Conservation (phyloP, 257 asterid species). For the Nicotiana obtusifolia region DNA sequence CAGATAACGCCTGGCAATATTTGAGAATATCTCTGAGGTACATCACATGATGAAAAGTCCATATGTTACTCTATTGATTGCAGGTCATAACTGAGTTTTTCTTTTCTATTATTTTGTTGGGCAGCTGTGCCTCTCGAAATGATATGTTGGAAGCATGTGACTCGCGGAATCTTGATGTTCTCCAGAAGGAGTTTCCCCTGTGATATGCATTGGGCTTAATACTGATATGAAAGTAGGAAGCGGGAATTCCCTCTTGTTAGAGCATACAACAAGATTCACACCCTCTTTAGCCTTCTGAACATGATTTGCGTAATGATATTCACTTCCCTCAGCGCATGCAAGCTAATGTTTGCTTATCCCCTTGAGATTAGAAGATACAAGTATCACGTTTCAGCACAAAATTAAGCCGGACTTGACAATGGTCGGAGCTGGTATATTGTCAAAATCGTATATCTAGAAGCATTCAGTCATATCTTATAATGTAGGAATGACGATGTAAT, state of each 20-base stretch:
- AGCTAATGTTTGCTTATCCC: neutral
- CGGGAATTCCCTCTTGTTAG: neutral
- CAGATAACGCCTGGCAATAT: slow-evolving; percentile 98
- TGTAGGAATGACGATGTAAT: neutral
- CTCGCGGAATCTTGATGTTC: slow-evolving; percentile 79
- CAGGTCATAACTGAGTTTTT: neutral
- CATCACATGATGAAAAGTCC: neutral
- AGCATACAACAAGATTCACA: neutral
- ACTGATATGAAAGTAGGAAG: neutral
- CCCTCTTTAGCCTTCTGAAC: slow-evolving; percentile 1
- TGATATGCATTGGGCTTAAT: slow-evolving; percentile 19
- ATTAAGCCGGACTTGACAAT: neutral
- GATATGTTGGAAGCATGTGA: slow-evolving; percentile 96
- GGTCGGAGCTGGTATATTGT: neutral
- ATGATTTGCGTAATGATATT: neutral
- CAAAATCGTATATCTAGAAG: neutral
- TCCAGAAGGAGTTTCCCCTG: slow-evolving; percentile 90
- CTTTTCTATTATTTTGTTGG: neutral
- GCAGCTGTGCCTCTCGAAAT: slow-evolving; percentile 84
- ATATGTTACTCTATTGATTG: neutral
- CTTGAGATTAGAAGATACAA: neutral
- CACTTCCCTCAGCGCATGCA: neutral
- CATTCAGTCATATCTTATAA: neutral
- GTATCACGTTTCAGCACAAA: neutral
- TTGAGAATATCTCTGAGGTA: slow-evolving; percentile 92